Base-by-base conservation (phyloP, 2,329 filamentous ascomycete genomes). In the Aspergillus sojae region DNA sequence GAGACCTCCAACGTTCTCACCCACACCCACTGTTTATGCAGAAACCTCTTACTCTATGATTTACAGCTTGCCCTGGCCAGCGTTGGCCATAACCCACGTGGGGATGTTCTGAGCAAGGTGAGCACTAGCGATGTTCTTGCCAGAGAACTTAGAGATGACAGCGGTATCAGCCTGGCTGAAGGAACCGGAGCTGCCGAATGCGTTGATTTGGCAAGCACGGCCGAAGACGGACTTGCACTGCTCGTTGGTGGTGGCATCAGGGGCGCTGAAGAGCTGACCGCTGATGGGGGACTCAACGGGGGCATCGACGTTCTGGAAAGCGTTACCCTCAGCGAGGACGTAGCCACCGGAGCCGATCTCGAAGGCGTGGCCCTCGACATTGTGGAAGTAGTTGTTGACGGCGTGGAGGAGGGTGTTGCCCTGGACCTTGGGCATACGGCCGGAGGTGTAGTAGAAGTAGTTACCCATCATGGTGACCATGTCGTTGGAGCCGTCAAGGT, bases 381-480 rank as follows among this genome's bases (percentile, higher is more conserved):
- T 79, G 72, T 85, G 80, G 78, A 81, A 88, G 82, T 85, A 87
- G 81, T 88, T 88, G 83, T 88, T 88, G 72, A 67, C 73, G 41
- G 84, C 84, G 75, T 89, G 86, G 60, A 88, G 78, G 48, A 87
- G 81, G 60, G 86, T 86, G 73, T 85, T 85, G 34, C 80, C 81
- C 63, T 77, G 78, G 28, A 88, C 79, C 79, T 88, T 88, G 68
- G 86, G 86, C 16, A 79, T 79, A 61, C 86, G 85, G 62, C 86
- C 86, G 19, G 80, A 83, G 57, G 83, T 84, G 75, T 86, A 79
- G 81, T 87, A 84, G 73, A 88, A 79, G 78, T 87, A 88, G 81
- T 88, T 88, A 67, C 81, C 80, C 79, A 86, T 85, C 73, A 88
- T 70, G 66, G 86, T 88, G 70, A 88, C 79, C 65, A 83, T 71